These are phyloP conservation scores for Colletotrichum neosansevieriae DNA, from an alignment of 2,329 filamentous ascomycete species.

Conservation along the genomic window DNA sequence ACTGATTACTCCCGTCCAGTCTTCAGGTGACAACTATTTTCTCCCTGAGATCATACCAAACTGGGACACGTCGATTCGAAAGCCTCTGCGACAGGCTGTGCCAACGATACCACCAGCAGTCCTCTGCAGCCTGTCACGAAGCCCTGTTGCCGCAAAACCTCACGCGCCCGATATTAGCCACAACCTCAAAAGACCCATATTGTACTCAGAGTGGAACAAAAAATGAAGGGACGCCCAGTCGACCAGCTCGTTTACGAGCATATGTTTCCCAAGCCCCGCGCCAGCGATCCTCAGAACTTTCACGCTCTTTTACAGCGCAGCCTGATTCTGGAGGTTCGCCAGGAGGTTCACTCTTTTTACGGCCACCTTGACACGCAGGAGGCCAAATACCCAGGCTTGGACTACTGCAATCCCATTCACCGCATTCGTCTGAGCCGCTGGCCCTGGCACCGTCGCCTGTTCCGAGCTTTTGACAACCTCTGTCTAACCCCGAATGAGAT, in stretches of 20 bases:
- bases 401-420: slow-evolving; percentile 80
- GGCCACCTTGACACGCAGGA: slow-evolving; percentile 83
- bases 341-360: slow-evolving; percentile 83
- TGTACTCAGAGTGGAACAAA: not conserved
- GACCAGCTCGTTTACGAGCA: slow-evolving; percentile 80
- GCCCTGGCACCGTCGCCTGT: slow-evolving; percentile 80
- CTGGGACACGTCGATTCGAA: not conserved
- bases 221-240: slow-evolving; percentile 78
- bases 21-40: not conserved
- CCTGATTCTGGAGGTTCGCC: slow-evolving; percentile 81
- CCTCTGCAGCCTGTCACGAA: not conserved
- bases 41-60: not conserved
- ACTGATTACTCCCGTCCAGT: not conserved
- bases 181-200: not conserved
- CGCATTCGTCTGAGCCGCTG: slow-evolving; percentile 83
- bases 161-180: not conserved
- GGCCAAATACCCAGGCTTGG: slow-evolving; percentile 84
- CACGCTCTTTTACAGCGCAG: slow-evolving; percentile 75
- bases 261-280: slow-evolving; percentile 77
- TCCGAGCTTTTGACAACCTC: slow-evolving; percentile 79
- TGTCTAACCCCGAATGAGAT: slow-evolving; percentile 78
- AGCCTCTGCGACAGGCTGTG: not conserved
- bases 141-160: slow-evolving; percentile 6
- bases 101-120: not conserved
- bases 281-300: slow-evolving; percentile 79